phyloP scores from a whole-genome alignment of 306 rosid species.

The Cicer bijugum region DNA sequence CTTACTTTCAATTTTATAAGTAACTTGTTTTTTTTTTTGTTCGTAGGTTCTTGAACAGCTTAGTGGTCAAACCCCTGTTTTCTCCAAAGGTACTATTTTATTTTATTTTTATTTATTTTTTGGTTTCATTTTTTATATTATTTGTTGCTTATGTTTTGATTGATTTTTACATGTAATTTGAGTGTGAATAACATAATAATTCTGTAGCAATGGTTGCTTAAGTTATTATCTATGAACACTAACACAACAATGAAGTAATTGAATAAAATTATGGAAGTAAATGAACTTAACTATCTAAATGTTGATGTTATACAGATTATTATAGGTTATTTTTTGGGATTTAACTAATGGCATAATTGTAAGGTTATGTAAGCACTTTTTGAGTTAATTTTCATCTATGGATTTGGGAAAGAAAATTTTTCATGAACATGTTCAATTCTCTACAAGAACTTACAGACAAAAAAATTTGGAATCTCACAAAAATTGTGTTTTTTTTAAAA shows the following conservation, averaged over 20 bases:
- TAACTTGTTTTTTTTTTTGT: neutral
- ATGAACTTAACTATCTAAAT: no score
- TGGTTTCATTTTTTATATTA: neutral
- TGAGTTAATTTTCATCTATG: no score
- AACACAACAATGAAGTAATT: no score
- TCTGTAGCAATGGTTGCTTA: neutral
- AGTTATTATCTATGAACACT: neutral
- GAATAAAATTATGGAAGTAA: no score
- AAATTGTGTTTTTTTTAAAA: no score
- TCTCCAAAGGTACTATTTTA: constrained; percentile 65
- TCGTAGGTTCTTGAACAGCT: constrained; percentile 76
- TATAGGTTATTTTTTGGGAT: neutral
- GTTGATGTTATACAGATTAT: neutral
- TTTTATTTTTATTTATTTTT: neutral
- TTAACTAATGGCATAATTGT: neutral
- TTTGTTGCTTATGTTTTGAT: neutral
- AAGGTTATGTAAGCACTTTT: no score
- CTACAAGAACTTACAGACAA: no score
- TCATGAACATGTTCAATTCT: no score
- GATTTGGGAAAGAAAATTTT: no score
- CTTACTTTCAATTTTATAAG: neutral
- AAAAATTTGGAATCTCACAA: no score
- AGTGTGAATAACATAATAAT: neutral
- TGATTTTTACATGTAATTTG: neutral
- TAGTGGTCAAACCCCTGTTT: constrained; percentile 77